These are phyloP conservation scores for Nemophila menziesii DNA, from an alignment of 257 asterid genomes.

Conservation along the genomic window DNA sequence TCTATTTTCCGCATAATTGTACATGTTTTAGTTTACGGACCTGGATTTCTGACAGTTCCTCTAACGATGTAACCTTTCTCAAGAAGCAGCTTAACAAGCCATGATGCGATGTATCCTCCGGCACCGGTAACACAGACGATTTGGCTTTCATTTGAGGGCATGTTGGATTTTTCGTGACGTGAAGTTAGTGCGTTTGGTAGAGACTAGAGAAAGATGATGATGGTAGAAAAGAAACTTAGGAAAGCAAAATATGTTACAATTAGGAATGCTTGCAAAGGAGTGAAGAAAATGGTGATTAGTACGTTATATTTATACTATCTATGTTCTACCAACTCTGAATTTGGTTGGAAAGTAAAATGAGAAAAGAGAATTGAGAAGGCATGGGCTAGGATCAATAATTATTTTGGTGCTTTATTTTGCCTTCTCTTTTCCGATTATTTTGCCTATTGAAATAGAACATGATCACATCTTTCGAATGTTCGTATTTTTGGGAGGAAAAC, in stretches of 20 bases:
- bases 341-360: too few relatives aligned
- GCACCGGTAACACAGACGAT: constrained; percentile 96
- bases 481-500: too few relatives aligned
- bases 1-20: too few relatives aligned
- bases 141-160: constrained; percentile 60
- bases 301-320: too few relatives aligned
- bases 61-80: constrained; percentile 76
- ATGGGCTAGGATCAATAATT: too few relatives aligned
- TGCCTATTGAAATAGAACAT: too few relatives aligned
- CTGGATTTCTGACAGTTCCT: constrained; percentile 94
- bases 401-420: too few relatives aligned
- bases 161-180: constrained; percentile 11
- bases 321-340: too few relatives aligned
- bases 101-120: constrained; percentile 94
- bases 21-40: constrained; percentile 19
- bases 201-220: neutral
- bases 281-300: too few relatives aligned
- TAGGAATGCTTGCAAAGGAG: neutral
- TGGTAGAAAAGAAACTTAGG: neutral
- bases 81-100: constrained; percentile 87
- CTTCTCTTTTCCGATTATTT: too few relatives aligned
- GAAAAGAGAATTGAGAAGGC: too few relatives aligned
- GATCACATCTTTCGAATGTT: too few relatives aligned
- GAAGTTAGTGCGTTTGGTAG: neutral
- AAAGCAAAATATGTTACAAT: neutral